A percentile compares a stretch with the other conserved stretches of the same genome.
Conservation (phyloP, 2,329 filamentous ascomycete species). For the Scytalidium sp. region DNA sequence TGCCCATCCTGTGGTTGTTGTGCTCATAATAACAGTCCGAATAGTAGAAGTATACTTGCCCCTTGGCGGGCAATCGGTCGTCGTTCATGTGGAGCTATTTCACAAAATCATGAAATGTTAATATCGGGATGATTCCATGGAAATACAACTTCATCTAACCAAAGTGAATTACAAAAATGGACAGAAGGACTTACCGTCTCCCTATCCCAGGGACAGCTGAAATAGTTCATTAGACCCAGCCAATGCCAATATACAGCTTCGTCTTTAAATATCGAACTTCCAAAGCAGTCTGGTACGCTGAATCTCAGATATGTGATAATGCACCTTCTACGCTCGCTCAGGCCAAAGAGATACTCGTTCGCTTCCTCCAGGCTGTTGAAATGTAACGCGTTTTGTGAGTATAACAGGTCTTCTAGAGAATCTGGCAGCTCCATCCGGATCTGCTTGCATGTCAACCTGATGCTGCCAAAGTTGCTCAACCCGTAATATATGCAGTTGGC, state of each 20-base stretch:
- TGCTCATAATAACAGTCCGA: conserved; percentile 14
- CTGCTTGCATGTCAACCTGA: conserved; percentile 15
- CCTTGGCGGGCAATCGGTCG: background rate
- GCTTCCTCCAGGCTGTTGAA: conserved; percentile 13
- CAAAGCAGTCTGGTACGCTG: conserved; percentile 6
- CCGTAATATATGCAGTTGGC: conserved; percentile 5
- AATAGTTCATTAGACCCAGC: conserved; percentile 17
- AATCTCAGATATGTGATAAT: conserved; percentile 16
- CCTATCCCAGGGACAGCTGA: conserved; percentile 16
- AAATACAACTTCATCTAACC: too few species aligned
- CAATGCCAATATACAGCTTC: too few species aligned
- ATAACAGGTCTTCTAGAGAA: conserved; percentile 4
- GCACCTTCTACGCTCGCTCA: conserved; percentile 10
- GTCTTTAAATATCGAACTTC: background rate
- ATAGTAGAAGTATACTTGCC: conserved; percentile 16
- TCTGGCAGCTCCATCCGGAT: conserved; percentile 13
- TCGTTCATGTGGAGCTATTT: conserved; percentile 14
- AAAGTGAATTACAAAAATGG: background rate
- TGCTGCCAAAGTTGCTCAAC: conserved; percentile 1
- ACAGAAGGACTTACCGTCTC: conserved; percentile 9
- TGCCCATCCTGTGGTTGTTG: conserved; percentile 12
- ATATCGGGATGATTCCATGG: too few species aligned
- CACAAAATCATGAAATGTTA: too few species aligned
- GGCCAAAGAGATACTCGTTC: conserved; percentile 13
- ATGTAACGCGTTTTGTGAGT: conserved; percentile 16